phyloP scores from a whole-genome alignment of 2,329 filamentous ascomycete species.

The Scopulariopsis brevicaulis region DNA sequence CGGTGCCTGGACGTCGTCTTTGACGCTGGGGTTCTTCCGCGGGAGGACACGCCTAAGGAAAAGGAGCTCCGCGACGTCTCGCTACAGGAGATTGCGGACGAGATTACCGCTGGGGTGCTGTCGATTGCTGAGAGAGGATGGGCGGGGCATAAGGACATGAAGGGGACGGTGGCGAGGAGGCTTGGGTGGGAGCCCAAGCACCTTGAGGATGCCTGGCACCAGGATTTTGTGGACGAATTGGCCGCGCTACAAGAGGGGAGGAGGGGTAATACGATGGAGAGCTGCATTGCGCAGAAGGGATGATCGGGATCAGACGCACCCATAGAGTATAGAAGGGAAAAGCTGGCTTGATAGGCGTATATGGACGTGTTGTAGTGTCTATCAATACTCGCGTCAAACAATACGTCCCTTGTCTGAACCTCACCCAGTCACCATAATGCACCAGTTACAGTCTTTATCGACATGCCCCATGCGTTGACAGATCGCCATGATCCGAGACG shows the following conservation, averaged over 20 bases:
- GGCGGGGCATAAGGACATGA: slow-evolving; percentile 7
- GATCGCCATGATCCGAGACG: too few relatives aligned
- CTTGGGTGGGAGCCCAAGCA: slow-evolving; percentile 6
- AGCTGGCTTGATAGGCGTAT: too few relatives aligned
- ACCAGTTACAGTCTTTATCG: too few relatives aligned
- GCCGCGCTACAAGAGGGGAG: slow-evolving; percentile 1
- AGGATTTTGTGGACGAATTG: slow-evolving; percentile 6
- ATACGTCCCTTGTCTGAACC: too few relatives aligned
- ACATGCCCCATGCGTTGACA: too few relatives aligned
- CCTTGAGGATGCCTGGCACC: slow-evolving; percentile 1
- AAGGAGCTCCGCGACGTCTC: slow-evolving; percentile 3
- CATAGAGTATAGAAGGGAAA: too few relatives aligned
- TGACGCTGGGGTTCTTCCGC: slow-evolving; percentile 5
- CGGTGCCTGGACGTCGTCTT: slow-evolving; percentile 7
- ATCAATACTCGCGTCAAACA: too few relatives aligned
- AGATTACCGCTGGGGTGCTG: slow-evolving; percentile 5
- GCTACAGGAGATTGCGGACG: slow-evolving; percentile 6
- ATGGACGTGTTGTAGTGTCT: too few relatives aligned
- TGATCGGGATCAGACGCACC: too few relatives aligned
- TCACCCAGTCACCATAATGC: too few relatives aligned
- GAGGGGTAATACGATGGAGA: background rate
- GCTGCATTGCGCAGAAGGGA: background rate
- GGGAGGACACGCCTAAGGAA: slow-evolving; percentile 6
- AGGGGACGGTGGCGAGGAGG: slow-evolving; percentile 6
- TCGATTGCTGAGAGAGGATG: slow-evolving; percentile 6